phyloP scores from a whole-genome alignment of 306 rosid genomes.

The Castanea crenata region DNA sequence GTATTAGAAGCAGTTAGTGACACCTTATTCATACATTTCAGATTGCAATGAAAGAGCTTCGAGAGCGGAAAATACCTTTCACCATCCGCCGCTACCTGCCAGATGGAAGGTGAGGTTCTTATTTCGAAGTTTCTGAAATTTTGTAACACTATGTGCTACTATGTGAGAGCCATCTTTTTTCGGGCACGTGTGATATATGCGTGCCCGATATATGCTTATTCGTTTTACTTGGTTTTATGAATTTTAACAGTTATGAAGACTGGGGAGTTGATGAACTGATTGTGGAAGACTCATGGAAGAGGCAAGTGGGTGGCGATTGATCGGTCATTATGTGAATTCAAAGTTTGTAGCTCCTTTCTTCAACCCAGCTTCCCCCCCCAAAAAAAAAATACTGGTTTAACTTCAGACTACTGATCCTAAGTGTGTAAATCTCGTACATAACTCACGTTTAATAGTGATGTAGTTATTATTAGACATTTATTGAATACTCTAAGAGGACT shows the following conservation, averaged over 20 bases:
- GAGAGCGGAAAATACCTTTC: conserved; percentile 90
- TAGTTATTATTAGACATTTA: too few species aligned
- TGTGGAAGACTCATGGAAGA: conserved; percentile 98
- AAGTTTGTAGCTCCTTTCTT: background rate
- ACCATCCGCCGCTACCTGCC: conserved; percentile 96
- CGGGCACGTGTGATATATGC: background rate
- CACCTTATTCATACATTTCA: background rate
- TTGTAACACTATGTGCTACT: background rate
- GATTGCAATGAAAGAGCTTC: conserved; percentile 99
- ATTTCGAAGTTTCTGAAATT: background rate
- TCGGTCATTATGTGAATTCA: too few species aligned
- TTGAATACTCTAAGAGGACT: too few species aligned
- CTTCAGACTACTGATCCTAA: too few species aligned
- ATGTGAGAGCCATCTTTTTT: background rate
- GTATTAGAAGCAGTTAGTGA: background rate
- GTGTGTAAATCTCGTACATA: too few species aligned
- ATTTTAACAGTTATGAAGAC: conserved; percentile 71
- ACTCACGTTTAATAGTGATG: too few species aligned
- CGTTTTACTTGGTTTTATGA: conserved; percentile 9
- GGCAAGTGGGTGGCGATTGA: conserved; percentile 93
- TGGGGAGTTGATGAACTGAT: conserved; percentile 98
- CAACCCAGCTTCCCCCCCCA: too few species aligned
- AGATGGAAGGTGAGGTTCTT: conserved; percentile 78
- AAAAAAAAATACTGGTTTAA: too few species aligned
- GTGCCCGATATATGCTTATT: background rate